These are phyloP conservation scores for Hypoxylon sp. DNA, from an alignment of 2,329 filamentous ascomycete genomes.

Conservation along the genomic window DNA sequence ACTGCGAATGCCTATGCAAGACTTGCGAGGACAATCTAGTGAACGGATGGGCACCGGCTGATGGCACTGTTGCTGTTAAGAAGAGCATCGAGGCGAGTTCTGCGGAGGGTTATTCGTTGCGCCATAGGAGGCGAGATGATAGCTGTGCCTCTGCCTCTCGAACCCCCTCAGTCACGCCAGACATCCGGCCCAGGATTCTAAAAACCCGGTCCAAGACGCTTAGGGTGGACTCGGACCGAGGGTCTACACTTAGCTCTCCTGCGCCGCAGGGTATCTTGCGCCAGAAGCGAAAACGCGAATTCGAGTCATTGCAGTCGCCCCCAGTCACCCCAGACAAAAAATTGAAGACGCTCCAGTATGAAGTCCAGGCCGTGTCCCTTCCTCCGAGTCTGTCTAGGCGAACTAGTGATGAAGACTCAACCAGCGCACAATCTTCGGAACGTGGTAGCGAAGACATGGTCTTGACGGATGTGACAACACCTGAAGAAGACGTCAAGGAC, in stretches of 20 bases:
- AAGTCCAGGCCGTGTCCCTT: conserved; percentile 51
- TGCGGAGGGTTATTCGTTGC: conserved; percentile 69
- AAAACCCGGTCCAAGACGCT: conserved; percentile 59
- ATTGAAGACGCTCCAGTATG: conserved; percentile 58
- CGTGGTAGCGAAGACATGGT: conserved; percentile 53
- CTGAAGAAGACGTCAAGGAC: conserved; percentile 64
- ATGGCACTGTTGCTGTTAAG: conserved; percentile 62
- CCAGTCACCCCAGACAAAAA: conserved; percentile 70
- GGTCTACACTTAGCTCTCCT: conserved; percentile 57
- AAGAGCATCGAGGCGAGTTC: conserved; percentile 69
- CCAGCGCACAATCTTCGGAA: conserved; percentile 53
- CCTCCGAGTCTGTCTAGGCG: conserved; percentile 56
- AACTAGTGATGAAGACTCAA: conserved; percentile 57
- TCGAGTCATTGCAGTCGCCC: conserved; percentile 65
- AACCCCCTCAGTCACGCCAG: conserved; percentile 70
- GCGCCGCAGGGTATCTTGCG: conserved; percentile 48
- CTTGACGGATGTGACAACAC: conserved; percentile 65
- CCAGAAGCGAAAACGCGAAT: conserved; percentile 62
- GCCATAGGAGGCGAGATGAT: conserved; percentile 67
- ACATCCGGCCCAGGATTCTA: conserved; percentile 66
- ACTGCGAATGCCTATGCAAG: conserved; percentile 92
- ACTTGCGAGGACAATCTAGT: conserved; percentile 82
- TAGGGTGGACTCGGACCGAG: conserved; percentile 55
- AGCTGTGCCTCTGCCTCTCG: conserved; percentile 67
- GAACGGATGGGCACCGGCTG: conserved; percentile 85